Conservation (phyloP, 176 grass and related monocot genomes). For the Canna indica region DNA sequence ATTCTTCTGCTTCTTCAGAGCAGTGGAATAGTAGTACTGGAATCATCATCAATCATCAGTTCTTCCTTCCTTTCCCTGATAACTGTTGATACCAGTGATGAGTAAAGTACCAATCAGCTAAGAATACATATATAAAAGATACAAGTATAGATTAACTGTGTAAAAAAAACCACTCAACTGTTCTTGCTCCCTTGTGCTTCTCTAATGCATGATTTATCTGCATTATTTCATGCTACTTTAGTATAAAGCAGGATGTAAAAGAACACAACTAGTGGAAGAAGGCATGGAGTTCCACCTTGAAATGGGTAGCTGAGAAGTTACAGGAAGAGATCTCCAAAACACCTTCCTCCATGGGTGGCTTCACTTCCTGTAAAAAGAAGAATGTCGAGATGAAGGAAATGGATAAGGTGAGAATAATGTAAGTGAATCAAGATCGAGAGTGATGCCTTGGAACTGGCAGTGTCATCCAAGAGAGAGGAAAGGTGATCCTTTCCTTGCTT, state of each 20-base stretch:
- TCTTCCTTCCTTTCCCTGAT: slow-evolving; percentile 39
- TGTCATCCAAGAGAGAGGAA: slow-evolving; percentile 68
- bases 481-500: slow-evolving; percentile 27
- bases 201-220: slow-evolving; percentile 24
- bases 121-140: no score
- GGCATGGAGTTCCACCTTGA: slow-evolving; percentile 18
- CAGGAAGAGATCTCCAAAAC: slow-evolving; percentile 30
- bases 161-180: slow-evolving; percentile 27
- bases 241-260: background rate
- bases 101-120: no score
- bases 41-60: slow-evolving; percentile 32
- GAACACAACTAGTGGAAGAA: background rate
- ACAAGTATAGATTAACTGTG: no score
- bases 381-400: background rate
- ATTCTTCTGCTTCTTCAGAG: background rate
- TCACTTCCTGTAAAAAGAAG: background rate
- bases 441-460: slow-evolving; percentile 54
- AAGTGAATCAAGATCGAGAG: background rate
- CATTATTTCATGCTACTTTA: background rate
- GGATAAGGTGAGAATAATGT: background rate
- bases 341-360: slow-evolving; percentile 9
- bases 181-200: slow-evolving; percentile 46
- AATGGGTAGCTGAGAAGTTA: slow-evolving; percentile 29
- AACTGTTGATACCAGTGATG: slow-evolving; percentile 18
- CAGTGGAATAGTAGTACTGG: background rate